Evolutionary conservation across 345 rosid species (phyloP).

Genomic region (Melaleuca quinquenervia): DNA sequence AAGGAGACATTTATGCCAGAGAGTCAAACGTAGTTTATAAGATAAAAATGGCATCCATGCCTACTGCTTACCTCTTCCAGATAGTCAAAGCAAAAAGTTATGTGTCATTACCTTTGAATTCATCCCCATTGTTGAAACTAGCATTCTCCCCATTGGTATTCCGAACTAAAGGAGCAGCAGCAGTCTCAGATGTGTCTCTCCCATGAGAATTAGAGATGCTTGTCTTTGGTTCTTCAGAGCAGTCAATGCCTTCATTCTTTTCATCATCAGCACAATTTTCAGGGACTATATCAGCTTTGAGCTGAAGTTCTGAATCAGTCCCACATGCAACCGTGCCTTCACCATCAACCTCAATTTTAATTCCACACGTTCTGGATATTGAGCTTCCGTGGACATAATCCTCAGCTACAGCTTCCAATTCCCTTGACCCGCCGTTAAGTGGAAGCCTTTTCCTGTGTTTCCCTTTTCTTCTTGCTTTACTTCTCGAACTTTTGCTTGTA

Average conservation of each 20-base stretch:
- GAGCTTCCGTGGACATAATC: neutral
- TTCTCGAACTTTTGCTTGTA: constrained; percentile 12
- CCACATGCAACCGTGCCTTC: neutral
- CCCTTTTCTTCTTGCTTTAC: constrained; percentile 29
- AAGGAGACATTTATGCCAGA: constrained; percentile 8
- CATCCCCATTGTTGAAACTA: constrained; percentile 3
- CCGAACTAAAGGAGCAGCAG: neutral
- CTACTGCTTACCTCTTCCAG: neutral
- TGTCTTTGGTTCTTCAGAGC: neutral
- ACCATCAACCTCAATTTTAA: neutral
- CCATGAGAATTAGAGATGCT: neutral
- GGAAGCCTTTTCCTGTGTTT: constrained; percentile 17
- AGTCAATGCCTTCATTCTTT: neutral
- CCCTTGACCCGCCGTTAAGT: constrained; percentile 6
- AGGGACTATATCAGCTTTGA: neutral
- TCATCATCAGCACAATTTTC: neutral
- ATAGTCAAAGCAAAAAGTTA: neutral
- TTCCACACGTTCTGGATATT: neutral
- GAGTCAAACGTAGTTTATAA: neutral
- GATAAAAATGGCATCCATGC: neutral
- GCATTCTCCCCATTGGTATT: neutral
- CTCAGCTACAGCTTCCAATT: constrained; percentile 1
- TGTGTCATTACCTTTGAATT: constrained; percentile 1
- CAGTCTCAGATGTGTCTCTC: constrained; percentile 4
- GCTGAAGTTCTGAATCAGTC: neutral